Conservation (phyloP, 2,329 filamentous ascomycete species). For the Parascedosporium putredinis region DNA sequence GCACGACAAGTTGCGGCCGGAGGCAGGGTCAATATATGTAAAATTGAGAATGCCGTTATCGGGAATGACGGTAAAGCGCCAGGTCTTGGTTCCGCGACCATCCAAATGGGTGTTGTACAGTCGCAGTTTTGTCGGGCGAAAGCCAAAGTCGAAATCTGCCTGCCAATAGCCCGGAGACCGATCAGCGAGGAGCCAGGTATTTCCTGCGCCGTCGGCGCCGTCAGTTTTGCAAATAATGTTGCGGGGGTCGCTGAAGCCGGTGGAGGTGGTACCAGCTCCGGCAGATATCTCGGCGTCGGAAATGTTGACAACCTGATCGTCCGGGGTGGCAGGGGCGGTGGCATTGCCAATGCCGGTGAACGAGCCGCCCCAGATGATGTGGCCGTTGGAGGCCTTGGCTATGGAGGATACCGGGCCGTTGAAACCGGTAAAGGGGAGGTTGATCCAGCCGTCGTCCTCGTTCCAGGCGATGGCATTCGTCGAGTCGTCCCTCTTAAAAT, state of each 20-base stretch:
- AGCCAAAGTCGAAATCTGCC: slow-evolving; percentile 72
- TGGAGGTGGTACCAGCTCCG: slow-evolving; percentile 47
- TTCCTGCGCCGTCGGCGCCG: slow-evolving; percentile 57
- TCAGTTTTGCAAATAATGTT: slow-evolving; percentile 75
- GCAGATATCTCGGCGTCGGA: slow-evolving; percentile 64
- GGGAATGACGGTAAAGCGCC: slow-evolving; percentile 75
- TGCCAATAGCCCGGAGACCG: slow-evolving; percentile 70
- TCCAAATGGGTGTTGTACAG: slow-evolving; percentile 80
- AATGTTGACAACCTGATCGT: slow-evolving; percentile 76
- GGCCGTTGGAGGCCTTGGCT: slow-evolving; percentile 64
- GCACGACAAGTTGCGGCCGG: slow-evolving; percentile 59
- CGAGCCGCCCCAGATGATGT: slow-evolving; percentile 83
- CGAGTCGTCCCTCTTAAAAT: slow-evolving; percentile 69
- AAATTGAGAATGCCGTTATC: slow-evolving; percentile 93
- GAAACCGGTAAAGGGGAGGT: slow-evolving; percentile 84
- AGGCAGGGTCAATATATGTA: slow-evolving; percentile 71
- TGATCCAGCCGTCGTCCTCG: slow-evolving; percentile 56
- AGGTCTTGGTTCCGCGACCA: slow-evolving; percentile 79
- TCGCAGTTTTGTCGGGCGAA: slow-evolving; percentile 75
- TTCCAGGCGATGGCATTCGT: slow-evolving; percentile 85
- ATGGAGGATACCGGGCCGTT: slow-evolving; percentile 89
- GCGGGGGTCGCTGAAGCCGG: slow-evolving; percentile 62
- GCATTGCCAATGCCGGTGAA: slow-evolving; percentile 85
- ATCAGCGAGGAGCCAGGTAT: slow-evolving; percentile 69
- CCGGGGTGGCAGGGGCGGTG: slow-evolving; percentile 53